Conservation (phyloP, 78 protist species). For the Speleostelium caveatum region DNA sequence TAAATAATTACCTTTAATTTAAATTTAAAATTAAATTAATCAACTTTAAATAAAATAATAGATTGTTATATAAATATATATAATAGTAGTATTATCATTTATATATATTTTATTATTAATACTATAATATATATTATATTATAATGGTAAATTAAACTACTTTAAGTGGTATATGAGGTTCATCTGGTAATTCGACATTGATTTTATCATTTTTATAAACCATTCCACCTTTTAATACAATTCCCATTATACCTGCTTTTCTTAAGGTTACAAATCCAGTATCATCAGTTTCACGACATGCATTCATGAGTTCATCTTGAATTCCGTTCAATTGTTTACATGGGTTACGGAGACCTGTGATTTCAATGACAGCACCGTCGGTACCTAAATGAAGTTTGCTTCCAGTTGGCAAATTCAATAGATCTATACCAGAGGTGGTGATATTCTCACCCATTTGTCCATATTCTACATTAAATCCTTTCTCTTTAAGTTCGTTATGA, state of each 20-base stretch:
- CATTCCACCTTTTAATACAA: slow-evolving; percentile 20
- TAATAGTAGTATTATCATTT: too few species aligned
- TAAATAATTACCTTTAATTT: too few species aligned
- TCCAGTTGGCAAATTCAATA: neutral
- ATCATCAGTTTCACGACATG: slow-evolving; percentile 10
- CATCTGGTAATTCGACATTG: neutral
- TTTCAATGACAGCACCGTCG: slow-evolving; percentile 22
- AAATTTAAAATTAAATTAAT: too few species aligned
- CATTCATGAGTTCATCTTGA: neutral
- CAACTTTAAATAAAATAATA: too few species aligned
- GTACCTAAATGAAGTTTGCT: slow-evolving; percentile 2
- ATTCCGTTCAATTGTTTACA: neutral
- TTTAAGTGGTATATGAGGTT: slow-evolving; percentile 26
- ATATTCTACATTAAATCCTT: neutral
- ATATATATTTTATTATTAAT: too few species aligned
- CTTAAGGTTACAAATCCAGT: neutral
- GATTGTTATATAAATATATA: too few species aligned
- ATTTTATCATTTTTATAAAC: slow-evolving; percentile 6
- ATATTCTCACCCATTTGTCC: slow-evolving; percentile 51
- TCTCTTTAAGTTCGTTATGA: slow-evolving; percentile 3
- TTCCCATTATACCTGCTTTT: slow-evolving; percentile 29
- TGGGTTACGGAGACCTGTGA: slow-evolving; percentile 32
- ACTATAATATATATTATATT: too few species aligned
- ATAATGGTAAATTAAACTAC: slow-evolving; percentile 6
- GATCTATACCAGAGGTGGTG: slow-evolving; percentile 24